These are phyloP conservation scores for Rutstroemia sp. DNA, from an alignment of 2,329 filamentous ascomycete genomes.

Conservation along the genomic window DNA sequence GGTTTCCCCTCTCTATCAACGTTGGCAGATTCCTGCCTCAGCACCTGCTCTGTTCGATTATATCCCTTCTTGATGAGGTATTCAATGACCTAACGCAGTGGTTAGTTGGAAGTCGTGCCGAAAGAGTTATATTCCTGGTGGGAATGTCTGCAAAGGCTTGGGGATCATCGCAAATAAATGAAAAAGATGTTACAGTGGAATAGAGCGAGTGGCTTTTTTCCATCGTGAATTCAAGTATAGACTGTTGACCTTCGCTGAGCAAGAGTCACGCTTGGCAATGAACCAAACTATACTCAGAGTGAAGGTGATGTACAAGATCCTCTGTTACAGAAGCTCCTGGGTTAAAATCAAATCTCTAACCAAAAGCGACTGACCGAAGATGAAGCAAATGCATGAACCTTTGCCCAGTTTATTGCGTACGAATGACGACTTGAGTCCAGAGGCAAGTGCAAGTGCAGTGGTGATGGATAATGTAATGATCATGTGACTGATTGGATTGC, in stretches of 20 bases:
- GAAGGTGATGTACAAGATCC: too few relatives aligned
- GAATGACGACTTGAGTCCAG: too few relatives aligned
- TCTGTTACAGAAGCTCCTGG: too few relatives aligned
- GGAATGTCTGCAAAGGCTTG: too few relatives aligned
- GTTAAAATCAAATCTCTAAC: too few relatives aligned
- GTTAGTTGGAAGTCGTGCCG: background rate
- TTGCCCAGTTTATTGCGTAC: too few relatives aligned
- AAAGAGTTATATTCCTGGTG: background rate
- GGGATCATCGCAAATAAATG: too few relatives aligned
- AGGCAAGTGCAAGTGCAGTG: background rate
- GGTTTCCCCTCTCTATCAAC: constrained; percentile 76
- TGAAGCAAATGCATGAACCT: too few relatives aligned
- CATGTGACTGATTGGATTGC: background rate
- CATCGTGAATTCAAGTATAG: too few relatives aligned
- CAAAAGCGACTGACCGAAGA: too few relatives aligned
- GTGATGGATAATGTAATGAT: background rate
- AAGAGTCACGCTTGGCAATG: background rate
- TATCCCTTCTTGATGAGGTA: constrained; percentile 96
- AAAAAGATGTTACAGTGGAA: too few relatives aligned
- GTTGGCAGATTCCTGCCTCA: constrained; percentile 82
- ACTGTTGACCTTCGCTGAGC: background rate
- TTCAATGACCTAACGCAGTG: constrained; percentile 63
- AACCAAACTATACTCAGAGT: background rate
- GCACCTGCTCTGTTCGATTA: constrained; percentile 82
- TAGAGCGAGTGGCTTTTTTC: too few relatives aligned